Conservation (phyloP, 1,139 yeast genomes). For the Wickerhamomyces sp. region DNA sequence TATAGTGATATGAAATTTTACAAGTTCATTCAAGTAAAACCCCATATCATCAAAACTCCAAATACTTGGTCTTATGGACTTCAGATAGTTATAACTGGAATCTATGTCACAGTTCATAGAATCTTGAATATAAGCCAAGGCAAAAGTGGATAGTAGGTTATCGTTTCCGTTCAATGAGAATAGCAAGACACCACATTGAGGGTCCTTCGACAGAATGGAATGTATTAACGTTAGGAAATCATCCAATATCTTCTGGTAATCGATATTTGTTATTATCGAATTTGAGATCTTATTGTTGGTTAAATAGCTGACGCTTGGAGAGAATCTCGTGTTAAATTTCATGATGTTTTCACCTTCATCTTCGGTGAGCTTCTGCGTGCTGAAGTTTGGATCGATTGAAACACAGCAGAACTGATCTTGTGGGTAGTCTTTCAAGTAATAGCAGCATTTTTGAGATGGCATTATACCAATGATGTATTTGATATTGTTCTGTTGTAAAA, state of each 20-base stretch:
- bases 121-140: conserved; percentile 19
- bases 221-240: conserved; percentile 18
- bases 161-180: conserved; percentile 25
- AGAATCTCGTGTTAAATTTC: conserved; percentile 21
- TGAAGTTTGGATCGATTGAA: conserved; percentile 20
- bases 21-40: conserved; percentile 18
- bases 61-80: conserved; percentile 22
- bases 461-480: conserved; percentile 22
- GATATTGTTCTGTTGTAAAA: conserved; percentile 24
- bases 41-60: conserved; percentile 19
- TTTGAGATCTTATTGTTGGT: conserved; percentile 19
- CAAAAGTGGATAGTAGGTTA: conserved; percentile 19
- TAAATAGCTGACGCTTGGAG: conserved; percentile 13
- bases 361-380: conserved; percentile 20
- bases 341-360: conserved; percentile 21
- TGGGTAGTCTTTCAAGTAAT: conserved; percentile 19
- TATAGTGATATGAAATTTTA: conserved; percentile 15
- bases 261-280: conserved; percentile 20
- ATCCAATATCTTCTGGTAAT: conserved; percentile 18
- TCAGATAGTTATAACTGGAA: conserved; percentile 18
- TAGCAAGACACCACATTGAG: conserved; percentile 20
- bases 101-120: conserved; percentile 20
- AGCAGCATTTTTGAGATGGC: conserved; percentile 21
- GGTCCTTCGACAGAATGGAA: conserved; percentile 17
- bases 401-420: conserved; percentile 18